Evolutionary conservation across 768 basidiomycete genomes (phyloP).

Genomic region (Rhodotorula sphaerocarpa): DNA sequence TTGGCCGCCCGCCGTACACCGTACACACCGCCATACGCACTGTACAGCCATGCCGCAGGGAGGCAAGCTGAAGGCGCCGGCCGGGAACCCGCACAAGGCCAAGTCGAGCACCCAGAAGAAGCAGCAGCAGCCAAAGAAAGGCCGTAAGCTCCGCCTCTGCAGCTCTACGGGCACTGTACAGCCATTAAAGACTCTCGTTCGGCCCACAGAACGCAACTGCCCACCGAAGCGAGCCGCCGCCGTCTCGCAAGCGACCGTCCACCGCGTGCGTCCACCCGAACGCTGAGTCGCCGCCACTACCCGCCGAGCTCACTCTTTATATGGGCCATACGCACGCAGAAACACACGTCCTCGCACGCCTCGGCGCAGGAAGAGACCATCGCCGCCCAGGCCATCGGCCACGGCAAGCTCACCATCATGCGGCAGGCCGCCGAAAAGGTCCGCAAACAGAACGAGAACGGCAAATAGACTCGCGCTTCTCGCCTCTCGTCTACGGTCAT

Average conservation of each 20-base stretch:
- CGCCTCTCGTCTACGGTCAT: no score
- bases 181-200: not conserved
- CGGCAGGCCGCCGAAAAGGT: conserved; percentile 15
- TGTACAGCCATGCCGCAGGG: conserved; percentile 25
- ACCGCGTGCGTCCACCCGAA: not conserved
- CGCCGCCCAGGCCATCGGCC: conserved; percentile 19
- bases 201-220: conserved; percentile 5
- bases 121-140: conserved; percentile 23
- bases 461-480: not conserved
- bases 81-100: conserved; percentile 4
- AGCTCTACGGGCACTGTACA: not conserved
- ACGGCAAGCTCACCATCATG: conserved; percentile 36
- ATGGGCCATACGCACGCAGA: conserved; percentile 20
- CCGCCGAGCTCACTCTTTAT: conserved; percentile 1
- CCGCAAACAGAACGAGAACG: conserved; percentile 6
- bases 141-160: conserved; percentile 4
- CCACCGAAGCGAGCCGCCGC: conserved; percentile 22
- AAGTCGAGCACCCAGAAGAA: conserved; percentile 26
- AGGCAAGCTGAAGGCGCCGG: conserved; percentile 20
- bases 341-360: conserved; percentile 24
- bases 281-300: not conserved
- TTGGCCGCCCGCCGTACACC: no score
- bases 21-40: not conserved
- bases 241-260: conserved; percentile 6
- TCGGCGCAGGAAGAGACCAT: conserved; percentile 25